These are phyloP conservation scores for Ustilago cynodontis DNA, from an alignment of 1,284 basidiomycete species.

Conservation along the genomic window DNA sequence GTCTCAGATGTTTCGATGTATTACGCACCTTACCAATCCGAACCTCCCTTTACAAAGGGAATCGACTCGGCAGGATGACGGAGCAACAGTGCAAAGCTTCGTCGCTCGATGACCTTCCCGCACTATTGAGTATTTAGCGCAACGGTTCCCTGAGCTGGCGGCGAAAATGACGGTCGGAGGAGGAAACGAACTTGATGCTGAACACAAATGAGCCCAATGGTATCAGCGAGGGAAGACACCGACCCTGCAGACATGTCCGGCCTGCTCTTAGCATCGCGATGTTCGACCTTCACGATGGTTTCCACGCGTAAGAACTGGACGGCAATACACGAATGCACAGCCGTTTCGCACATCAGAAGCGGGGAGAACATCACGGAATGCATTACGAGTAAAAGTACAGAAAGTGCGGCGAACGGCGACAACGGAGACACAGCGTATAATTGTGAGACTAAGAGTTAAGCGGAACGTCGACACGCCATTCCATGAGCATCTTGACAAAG, in stretches of 20 bases:
- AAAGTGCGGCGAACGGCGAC: neutral
- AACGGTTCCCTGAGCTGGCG: too few relatives aligned
- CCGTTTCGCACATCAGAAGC: too few relatives aligned
- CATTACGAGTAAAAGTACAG: neutral
- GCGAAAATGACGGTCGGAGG: too few relatives aligned
- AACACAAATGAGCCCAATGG: neutral
- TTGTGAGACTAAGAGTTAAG: slow-evolving; percentile 5
- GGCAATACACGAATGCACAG: too few relatives aligned
- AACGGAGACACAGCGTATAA: neutral
- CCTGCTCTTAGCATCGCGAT: neutral
- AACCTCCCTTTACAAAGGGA: neutral
- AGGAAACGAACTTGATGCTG: neutral
- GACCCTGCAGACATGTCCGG: too few relatives aligned
- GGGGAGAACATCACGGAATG: neutral
- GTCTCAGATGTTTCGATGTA: neutral
- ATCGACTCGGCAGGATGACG: neutral
- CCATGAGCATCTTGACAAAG: slow-evolving; percentile 50
- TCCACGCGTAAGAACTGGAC: too few relatives aligned
- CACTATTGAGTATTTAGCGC: too few relatives aligned
- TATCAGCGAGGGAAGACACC: too few relatives aligned
- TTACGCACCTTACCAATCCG: neutral
- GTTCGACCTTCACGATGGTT: neutral
- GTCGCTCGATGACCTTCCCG: neutral
- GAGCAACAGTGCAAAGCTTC: too few relatives aligned
- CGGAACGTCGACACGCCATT: slow-evolving; percentile 46